Base-by-base conservation (phyloP, 2,329 filamentous ascomycete species). In the Thermoascus crustaceus region DNA sequence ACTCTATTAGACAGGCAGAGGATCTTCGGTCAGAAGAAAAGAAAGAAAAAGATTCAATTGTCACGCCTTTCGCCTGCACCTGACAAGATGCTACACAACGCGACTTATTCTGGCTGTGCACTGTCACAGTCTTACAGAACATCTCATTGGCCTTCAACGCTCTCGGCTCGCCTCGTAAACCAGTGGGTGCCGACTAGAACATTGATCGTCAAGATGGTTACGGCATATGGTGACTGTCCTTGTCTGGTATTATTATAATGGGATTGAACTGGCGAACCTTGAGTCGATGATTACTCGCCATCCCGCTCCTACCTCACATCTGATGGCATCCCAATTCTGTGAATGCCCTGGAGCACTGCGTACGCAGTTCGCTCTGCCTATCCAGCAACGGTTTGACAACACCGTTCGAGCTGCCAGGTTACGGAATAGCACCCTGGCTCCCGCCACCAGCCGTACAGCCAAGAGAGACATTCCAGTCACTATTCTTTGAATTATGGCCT, bases 1-100 rank as follows among this genome's bases (percentile, higher is more conserved):
- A 63, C 57, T 78, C 74, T 78, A 78, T 84, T 83, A 80, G 79
- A 81, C 75, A 80, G 67, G 62, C 66, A 64, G 43, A 55, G 49
- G 47, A 54, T 52, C 49, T 51, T 54, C 50, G 49, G 46, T 48
- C 53, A 52, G 44, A 54, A 39, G 40, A 47, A 54, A 47, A 52
- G 50, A 46, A 49, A 48, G 42, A 48, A 47, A 52, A 51, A 54
- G 51, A 50, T 50, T 52, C 52, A 57, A 47, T 56, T 57, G 50
- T 54, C 58, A 40, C 55, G 56, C 54, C 56, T 52, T 13, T 29
- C 26, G 26, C 26, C 26, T 29, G 16, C 7, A 29, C 26, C 18
- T 29, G 26, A 13, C 13, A 49, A 48, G 45, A 43, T 54, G 43
- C 45, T 55, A 45, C 49, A 47, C 44, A 45, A 38, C 38, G 42